These are phyloP conservation scores for Scolecobasidium constrictum DNA, from an alignment of 2,329 filamentous ascomycete species.

Conservation along the genomic window DNA sequence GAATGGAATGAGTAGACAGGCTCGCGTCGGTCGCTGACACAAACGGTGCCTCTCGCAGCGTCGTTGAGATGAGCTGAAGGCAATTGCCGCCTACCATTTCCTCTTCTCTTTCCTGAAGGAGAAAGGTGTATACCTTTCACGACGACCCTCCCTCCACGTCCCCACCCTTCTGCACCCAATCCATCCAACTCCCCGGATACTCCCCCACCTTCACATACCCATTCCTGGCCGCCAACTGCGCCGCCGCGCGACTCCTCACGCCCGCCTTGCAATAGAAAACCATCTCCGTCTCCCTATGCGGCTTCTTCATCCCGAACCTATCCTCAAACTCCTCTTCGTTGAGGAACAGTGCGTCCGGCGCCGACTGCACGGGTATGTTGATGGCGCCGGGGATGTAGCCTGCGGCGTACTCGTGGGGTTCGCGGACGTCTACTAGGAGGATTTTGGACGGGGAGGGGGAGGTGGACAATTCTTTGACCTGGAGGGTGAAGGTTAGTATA, in stretches of 20 bases:
- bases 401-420: conserved; percentile 53
- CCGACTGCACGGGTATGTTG: conserved; percentile 69
- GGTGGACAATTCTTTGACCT: conserved; percentile 25
- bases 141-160: no score
- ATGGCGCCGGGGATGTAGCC: conserved; percentile 71
- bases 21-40: no score
- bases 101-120: no score
- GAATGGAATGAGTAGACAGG: no score
- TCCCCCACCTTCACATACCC: conserved; percentile 65
- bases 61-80: no score
- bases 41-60: no score
- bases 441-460: conserved; percentile 19
- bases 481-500: conserved; percentile 2
- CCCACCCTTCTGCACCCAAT: conserved; percentile 70
- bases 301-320: conserved; percentile 67
- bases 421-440: conserved; percentile 51
- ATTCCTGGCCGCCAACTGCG: conserved; percentile 61
- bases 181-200: conserved; percentile 67
- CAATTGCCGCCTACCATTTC: no score
- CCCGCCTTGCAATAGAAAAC: conserved; percentile 93
- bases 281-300: conserved; percentile 42
- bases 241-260: conserved; percentile 68
- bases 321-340: conserved; percentile 69
- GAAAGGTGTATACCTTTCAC: no score
- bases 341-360: conserved; percentile 72